Evolutionary conservation across 495 filamentous ascomycete species (phyloP), one percentile per base, ranked within the genome.

Genomic region (Chaetomium tenue): DNA sequence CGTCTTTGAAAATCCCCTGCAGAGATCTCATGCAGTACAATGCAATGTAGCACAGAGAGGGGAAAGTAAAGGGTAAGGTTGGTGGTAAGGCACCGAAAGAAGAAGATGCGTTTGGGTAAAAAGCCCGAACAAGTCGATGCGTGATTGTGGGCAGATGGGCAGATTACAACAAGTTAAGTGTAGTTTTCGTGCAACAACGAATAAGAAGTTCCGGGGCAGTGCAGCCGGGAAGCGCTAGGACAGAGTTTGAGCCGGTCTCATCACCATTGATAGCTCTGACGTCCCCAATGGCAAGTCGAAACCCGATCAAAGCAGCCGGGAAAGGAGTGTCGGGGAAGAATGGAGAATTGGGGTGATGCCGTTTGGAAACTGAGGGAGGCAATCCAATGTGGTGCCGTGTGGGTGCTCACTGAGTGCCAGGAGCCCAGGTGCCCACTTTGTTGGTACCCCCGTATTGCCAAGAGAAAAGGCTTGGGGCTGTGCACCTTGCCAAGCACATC

Each of bases 221-320:
- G 57, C 42, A 59, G 33, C 54, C 46, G 5, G 25, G 5, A 40
- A 57, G 54, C 55, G 23, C 57, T 59, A 59, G 16, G 57, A 22
- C 25, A 2, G 39, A 44, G 33, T 26, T 28, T 44, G 2, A n/a
- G 20, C 55, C 18, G 39, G 55, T 59, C 12, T 37, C 57, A 59
- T 59, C 23, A 59, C 42, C 25, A 26, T 20, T 16, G 37, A 28
- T 22, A 59, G 15, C 42, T 59, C 42, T 59, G 57, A 47, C 42
- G n/a, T 39, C 8, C 55, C 5, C 20, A 42, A 58, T 44, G 39
- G 39, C 8, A 28, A 46, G 20, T 46, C 25, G 42, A 59, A 59
- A 48, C 57, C 22, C 28, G 6, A 30, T 3, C 28, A 30, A 30
- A 30, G 28, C 28, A 13, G 23, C 48, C 12, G 48, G 8, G n/a